Conservation (phyloP, 345 rosid genomes). For the Lagerstroemia speciosa region DNA sequence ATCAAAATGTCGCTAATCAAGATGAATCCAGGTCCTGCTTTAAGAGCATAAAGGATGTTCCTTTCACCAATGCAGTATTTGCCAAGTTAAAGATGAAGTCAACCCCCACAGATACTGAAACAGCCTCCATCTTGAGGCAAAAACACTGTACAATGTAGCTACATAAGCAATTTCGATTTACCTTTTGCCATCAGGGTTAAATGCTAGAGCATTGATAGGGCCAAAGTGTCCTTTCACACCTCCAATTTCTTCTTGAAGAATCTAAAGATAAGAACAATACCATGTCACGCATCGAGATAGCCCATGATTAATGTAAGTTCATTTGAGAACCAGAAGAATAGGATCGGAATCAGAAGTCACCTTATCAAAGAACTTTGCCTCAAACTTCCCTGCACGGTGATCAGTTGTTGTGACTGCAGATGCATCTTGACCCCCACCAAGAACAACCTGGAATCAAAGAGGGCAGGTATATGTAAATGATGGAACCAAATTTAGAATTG, state of each 20-base stretch:
- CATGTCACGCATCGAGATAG: neutral
- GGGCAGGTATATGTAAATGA: neutral
- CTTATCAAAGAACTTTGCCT: constrained; percentile 89
- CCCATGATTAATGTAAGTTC: neutral
- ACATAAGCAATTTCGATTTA: constrained; percentile 12
- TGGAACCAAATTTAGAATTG: neutral
- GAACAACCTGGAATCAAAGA: constrained; percentile 52
- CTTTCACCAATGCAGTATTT: neutral
- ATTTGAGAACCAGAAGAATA: neutral
- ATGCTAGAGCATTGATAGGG: constrained; percentile 91
- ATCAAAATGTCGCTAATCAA: neutral
- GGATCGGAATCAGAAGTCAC: constrained; percentile 23
- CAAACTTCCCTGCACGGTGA: constrained; percentile 97
- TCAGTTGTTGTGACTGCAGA: constrained; percentile 94
- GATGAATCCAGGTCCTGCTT: neutral
- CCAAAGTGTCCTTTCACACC: constrained; percentile 99
- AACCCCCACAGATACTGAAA: neutral
- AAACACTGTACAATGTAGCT: neutral
- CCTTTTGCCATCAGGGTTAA: constrained; percentile 95
- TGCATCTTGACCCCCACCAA: constrained; percentile 99
- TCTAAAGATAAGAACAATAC: constrained; percentile 22
- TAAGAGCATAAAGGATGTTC: neutral
- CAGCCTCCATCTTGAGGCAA: neutral
- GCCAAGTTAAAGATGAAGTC: neutral
- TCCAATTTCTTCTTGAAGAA: constrained; percentile 84